These are phyloP conservation scores for Hypoxylon sp. DNA, from an alignment of 2,329 filamentous ascomycete genomes.

Conservation along the genomic window DNA sequence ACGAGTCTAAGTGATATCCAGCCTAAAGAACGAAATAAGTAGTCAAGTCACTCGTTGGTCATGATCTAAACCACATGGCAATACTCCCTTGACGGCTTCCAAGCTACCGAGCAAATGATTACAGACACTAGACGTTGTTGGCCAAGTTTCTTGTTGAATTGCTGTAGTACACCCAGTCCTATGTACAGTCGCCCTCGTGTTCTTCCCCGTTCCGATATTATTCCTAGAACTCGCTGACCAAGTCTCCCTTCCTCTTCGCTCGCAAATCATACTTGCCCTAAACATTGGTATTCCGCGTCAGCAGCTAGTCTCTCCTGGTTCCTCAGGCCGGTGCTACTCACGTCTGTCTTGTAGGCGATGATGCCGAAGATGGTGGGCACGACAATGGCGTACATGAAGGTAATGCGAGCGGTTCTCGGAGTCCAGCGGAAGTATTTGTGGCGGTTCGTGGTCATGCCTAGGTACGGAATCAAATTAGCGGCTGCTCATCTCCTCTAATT, in stretches of 20 bases:
- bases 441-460: constrained; percentile 85
- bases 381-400: constrained; percentile 80
- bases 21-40: neutral
- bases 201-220: constrained; percentile 21
- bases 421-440: constrained; percentile 98
- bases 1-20: neutral
- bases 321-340: constrained; percentile 66
- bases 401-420: constrained; percentile 82
- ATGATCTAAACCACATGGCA: neutral
- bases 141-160: constrained; percentile 50
- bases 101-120: neutral
- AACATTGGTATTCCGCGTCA: constrained; percentile 15
- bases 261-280: constrained; percentile 90
- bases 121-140: constrained; percentile 1
- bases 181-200: constrained; percentile 59
- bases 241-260: constrained; percentile 89
- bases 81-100: neutral
- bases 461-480: constrained; percentile 64
- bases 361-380: constrained; percentile 81
- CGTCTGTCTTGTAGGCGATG: constrained; percentile 85
- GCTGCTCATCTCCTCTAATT: neutral
- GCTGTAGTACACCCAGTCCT: constrained; percentile 50
- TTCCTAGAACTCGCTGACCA: constrained; percentile 81
- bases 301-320: neutral
- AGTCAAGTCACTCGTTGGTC: neutral